Percentiles rank a stretch among this genome's conserved stretches.
Conservation (phyloP, 257 asterid genomes). For the Scutellaria barbata region DNA sequence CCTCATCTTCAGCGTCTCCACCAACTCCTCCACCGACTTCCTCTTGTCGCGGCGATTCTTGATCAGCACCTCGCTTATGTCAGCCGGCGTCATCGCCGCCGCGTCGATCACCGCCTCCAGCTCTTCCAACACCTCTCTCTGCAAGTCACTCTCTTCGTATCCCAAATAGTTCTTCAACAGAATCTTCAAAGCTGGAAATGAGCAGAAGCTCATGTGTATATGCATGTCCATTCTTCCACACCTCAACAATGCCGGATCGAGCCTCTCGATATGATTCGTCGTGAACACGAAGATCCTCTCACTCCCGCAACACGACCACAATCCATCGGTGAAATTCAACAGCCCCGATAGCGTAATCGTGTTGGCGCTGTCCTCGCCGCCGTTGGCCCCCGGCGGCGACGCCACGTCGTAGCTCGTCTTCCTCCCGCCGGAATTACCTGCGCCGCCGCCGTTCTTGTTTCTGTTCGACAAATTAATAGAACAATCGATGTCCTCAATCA, state of each 20-base stretch:
- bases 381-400: slow-evolving; percentile 35
- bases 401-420: slow-evolving; percentile 30
- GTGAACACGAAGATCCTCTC: slow-evolving; percentile 94
- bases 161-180: slow-evolving; percentile 78
- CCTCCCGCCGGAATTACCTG: slow-evolving; percentile 25
- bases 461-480: slow-evolving; percentile 54
- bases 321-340: slow-evolving; percentile 86
- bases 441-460: slow-evolving; percentile 28
- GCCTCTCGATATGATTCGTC: slow-evolving; percentile 89
- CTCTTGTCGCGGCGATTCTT: slow-evolving; percentile 67
- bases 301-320: slow-evolving; percentile 98
- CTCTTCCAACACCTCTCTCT: slow-evolving; percentile 40
- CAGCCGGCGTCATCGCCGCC: slow-evolving; percentile 96
- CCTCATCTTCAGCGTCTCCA: slow-evolving; percentile 49
- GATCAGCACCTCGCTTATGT: slow-evolving; percentile 81
- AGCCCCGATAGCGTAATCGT: slow-evolving; percentile 87
- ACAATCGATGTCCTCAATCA: slow-evolving; percentile 62
- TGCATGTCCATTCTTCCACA: slow-evolving; percentile 99
- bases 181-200: slow-evolving; percentile 64
- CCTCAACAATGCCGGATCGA: slow-evolving; percentile 91
- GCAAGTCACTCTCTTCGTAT: slow-evolving; percentile 51
- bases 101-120: slow-evolving; percentile 51
- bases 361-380: slow-evolving; percentile 52
- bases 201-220: slow-evolving; percentile 78
- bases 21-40: slow-evolving; percentile 62